Percentiles rank a stretch among this genome's conserved stretches.
phyloP scores from a whole-genome alignment of 2,329 filamentous ascomycete species.

The Annulohypoxylon truncatum region DNA sequence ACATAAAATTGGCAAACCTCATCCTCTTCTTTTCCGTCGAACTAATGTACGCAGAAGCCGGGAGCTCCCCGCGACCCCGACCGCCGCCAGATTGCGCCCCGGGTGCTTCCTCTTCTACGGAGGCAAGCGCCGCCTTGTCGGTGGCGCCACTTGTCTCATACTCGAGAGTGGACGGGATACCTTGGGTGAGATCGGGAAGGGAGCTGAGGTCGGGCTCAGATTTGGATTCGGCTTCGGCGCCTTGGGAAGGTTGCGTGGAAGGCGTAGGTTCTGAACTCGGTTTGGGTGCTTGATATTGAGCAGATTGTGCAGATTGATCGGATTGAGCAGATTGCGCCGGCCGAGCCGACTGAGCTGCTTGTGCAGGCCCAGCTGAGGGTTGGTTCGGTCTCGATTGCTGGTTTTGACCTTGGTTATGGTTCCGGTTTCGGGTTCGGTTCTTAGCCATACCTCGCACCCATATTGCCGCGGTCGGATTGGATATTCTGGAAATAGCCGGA shows the following conservation, averaged over 20 bases:
- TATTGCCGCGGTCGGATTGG: slow-evolving; percentile 50
- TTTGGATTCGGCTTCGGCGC: slow-evolving; percentile 23
- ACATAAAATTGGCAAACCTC: slow-evolving; percentile 79
- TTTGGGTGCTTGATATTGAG: slow-evolving; percentile 5
- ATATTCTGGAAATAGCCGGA: slow-evolving; percentile 48
- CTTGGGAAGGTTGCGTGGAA: slow-evolving; percentile 29
- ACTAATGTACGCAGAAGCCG: slow-evolving; percentile 86
- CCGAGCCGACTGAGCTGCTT: background rate
- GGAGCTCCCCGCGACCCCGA: slow-evolving; percentile 72
- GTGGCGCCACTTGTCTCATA: slow-evolving; percentile 72
- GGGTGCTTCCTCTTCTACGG: slow-evolving; percentile 51
- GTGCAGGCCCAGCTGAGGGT: slow-evolving; percentile 4
- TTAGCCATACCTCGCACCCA: slow-evolving; percentile 60
- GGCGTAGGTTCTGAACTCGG: slow-evolving; percentile 17
- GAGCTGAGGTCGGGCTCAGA: slow-evolving; percentile 66
- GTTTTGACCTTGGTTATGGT: slow-evolving; percentile 9
- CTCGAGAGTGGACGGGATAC: slow-evolving; percentile 90
- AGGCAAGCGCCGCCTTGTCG: slow-evolving; percentile 52
- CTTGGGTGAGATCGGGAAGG: slow-evolving; percentile 91
- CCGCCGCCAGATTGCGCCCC: slow-evolving; percentile 60
- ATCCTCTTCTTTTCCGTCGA: slow-evolving; percentile 87
- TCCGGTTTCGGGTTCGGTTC: slow-evolving; percentile 44
- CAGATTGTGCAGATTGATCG: background rate
- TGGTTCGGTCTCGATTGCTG: slow-evolving; percentile 31
- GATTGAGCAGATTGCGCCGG: background rate